These are phyloP conservation scores for Carpinus fangiana DNA, from an alignment of 306 rosid genomes.

Conservation along the genomic window DNA sequence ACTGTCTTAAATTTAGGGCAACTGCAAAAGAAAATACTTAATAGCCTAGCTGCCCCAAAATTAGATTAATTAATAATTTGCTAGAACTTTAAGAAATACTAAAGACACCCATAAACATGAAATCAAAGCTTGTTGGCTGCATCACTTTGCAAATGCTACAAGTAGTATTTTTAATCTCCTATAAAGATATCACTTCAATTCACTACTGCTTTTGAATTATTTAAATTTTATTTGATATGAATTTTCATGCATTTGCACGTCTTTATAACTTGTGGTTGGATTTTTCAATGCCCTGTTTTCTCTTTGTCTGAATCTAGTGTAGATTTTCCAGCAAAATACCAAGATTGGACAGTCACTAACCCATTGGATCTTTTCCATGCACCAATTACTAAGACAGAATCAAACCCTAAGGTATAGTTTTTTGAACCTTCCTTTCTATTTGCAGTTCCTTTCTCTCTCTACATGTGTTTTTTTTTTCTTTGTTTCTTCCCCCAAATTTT, in stretches of 20 bases:
- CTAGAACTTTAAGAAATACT: no score
- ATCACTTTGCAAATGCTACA: not conserved
- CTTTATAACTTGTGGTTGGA: conserved; percentile 27
- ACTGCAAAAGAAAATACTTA: no score
- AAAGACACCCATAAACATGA: no score
- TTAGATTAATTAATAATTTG: no score
- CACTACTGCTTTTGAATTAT: not conserved
- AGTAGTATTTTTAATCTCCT: not conserved
- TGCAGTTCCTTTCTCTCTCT: not conserved
- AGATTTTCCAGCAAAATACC: conserved; percentile 82
- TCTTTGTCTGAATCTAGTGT: conserved; percentile 66
- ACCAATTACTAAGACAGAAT: conserved; percentile 61
- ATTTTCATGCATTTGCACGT: conserved; percentile 13
- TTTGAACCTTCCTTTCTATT: conserved; percentile 20
- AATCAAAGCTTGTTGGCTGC: no score
- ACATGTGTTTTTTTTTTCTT: not conserved
- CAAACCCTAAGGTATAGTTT: conserved; percentile 82
- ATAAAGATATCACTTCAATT: not conserved
- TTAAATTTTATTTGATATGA: conserved; percentile 11
- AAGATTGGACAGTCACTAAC: conserved; percentile 78
- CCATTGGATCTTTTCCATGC: conserved; percentile 92
- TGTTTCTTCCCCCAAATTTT: not conserved
- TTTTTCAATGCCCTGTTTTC: conserved; percentile 31
- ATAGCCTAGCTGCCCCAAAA: no score
- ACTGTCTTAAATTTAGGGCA: no score